Base-by-base conservation (phyloP, 2,329 filamentous ascomycete species). In the Periconia sp. region DNA sequence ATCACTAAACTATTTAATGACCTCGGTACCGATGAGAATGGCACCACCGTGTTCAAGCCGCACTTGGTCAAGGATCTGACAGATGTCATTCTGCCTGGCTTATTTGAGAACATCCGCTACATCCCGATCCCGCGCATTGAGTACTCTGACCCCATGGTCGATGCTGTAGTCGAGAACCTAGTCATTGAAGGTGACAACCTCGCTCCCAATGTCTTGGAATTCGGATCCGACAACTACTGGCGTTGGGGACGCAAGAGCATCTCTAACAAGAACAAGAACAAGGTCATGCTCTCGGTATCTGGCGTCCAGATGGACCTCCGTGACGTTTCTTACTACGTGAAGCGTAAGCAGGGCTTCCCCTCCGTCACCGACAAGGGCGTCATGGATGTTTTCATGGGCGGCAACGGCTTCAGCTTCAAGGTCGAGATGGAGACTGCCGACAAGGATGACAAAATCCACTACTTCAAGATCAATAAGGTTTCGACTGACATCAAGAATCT, bases 111-210 rank as follows among this genome's bases (percentile, higher is more conserved):
- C 55, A 78, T 94, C 43, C 86, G 89, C 48, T 99, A 99, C 70
- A 82, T 99, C 11, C 91, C 94, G 4, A 83, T 99, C 36, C 94
- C 94, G 16, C 88, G 94, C 42, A 96, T 99, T 48, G 94, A 99
- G 75, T 94, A 91, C 65, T 87, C 84, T 1, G 94, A 97, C 59
- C 79, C 82, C 2, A 84, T 86, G 78, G 78, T 95, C 37, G 94
- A 99, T 70, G 87, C 87, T 35, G 82, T 97, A 35, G 82, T 99
- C 31, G 94, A 99, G 77, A 99, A 99, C 70, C 77, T 99, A 9
- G 87, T 96, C 32, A 82, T 99, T 38, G 94, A 99, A 75, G 92
- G 89, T 54, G 92, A 97, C 77, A 99, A 99, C 74, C 85, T 99
- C 58, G 90, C 92, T 74, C 94, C 94, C 52, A 99, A 99, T 60